Evolutionary conservation across 768 basidiomycete species (phyloP), one percentile per base, ranked within the genome.

Genomic region (Candolleomyces efflorescens): DNA sequence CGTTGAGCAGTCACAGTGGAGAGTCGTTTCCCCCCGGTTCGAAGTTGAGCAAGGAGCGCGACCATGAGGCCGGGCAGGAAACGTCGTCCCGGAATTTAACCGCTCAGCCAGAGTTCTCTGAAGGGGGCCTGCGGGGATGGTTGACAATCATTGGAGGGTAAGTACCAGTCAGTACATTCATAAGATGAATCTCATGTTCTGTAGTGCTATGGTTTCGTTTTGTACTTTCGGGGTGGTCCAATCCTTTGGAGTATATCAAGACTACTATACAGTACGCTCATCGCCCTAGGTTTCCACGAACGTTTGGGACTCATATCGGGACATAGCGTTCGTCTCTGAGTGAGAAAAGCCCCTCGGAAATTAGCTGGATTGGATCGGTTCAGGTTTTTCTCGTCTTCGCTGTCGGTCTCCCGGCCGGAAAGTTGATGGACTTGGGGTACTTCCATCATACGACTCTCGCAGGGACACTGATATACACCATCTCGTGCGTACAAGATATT

Each of bases 241-340:
- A 56, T 77, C 78, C 7, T 80, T 78, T 59, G 76, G 76, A n/a
- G 78, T 81, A 18, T 82, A 78, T 63, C 77, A 81, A 63, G 80
- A 81, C 60, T 80, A 76, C 56, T 82, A 82, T 56, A 77, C 75
- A 23, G 78, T 79, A 39, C 64, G 64, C 59, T 49, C 24, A 32
- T 18, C 38, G 39, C 48, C 18, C 12, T n/a, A 36, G 49, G 41
- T 55, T 44, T 6, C 13, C 11, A 36, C 17, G 36, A 36, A n/a
- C 32, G 24, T 32, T 27, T 12, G 20, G 13, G 22, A 44, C 11
- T 18, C 20, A 36, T 36, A 44, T 26, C 32, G 54, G 48, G 52
- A 38, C 9, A 10, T 17, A 77, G 75, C 72, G 74, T 24, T 62
- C 69, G 23, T 72, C 68, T 17, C 66, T 80, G 52, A 70, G 55